A percentile compares a stretch with the other conserved stretches of the same genome.
phyloP scores from a whole-genome alignment of 345 rosid genomes.

The Hevea brasiliensis region DNA sequence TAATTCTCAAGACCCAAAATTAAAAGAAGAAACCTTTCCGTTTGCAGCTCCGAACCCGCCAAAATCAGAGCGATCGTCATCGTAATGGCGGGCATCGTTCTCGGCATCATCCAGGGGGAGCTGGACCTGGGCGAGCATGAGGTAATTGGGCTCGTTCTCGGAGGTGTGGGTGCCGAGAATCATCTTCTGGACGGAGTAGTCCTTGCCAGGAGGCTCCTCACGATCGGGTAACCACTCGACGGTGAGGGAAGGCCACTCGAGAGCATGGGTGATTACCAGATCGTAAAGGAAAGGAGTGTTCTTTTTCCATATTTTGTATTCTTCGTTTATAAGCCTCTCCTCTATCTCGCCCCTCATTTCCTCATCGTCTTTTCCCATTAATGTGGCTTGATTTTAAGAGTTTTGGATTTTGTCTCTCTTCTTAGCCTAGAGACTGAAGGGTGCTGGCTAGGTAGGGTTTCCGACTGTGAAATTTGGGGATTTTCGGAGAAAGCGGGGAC shows the following conservation, averaged over 20 bases:
- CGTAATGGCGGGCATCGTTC: constrained; percentile 90
- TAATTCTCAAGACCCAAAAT: not conserved
- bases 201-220: constrained; percentile 94
- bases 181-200: constrained; percentile 95
- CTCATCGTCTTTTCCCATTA: constrained; percentile 92
- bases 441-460: not conserved
- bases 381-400: not conserved
- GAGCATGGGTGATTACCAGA: constrained; percentile 93
- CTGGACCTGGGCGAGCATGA: constrained; percentile 96
- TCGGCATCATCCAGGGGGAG: constrained; percentile 95
- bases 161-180: constrained; percentile 97
- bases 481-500: not conserved
- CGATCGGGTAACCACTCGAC: constrained; percentile 97
- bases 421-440: not conserved
- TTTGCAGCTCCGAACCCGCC: constrained; percentile 88
- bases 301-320: constrained; percentile 99
- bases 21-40: constrained; percentile 62
- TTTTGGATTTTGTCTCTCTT: not conserved
- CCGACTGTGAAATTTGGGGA: not conserved
- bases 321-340: constrained; percentile 90
- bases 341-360: constrained; percentile 96
- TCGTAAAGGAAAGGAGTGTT: constrained; percentile 99
- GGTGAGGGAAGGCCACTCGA: constrained; percentile 98
- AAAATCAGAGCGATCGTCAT: constrained; percentile 74
- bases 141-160: constrained; percentile 93